phyloP scores from a whole-genome alignment of 75 land plant genomes.

The Sequoia sempervirens region DNA sequence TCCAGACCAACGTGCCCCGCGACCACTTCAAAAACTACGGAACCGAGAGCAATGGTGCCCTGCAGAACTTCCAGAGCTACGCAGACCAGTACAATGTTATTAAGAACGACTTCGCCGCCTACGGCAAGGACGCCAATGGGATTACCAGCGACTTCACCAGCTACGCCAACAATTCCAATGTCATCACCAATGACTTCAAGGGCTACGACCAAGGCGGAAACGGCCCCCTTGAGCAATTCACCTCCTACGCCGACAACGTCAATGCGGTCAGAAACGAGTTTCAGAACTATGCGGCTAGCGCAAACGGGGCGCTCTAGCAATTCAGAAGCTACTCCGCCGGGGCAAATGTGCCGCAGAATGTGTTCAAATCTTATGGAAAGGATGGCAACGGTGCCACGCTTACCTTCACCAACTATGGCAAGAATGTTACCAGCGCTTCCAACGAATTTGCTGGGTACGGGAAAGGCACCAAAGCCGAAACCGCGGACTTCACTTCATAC shows the following conservation, averaged over 20 bases:
- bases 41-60: constrained; percentile 14
- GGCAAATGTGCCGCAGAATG: constrained; percentile 43
- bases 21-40: constrained; percentile 36
- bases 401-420: constrained; percentile 43
- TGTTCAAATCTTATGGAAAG: constrained; percentile 50
- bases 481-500: not conserved
- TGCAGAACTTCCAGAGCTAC: constrained; percentile 19
- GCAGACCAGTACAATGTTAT: constrained; percentile 36
- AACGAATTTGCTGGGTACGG: not conserved
- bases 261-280: constrained; percentile 46
- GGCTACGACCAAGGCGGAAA: constrained; percentile 36
- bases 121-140: constrained; percentile 42
- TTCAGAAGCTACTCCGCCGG: constrained; percentile 43
- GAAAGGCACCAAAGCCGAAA: not conserved
- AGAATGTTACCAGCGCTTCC: not conserved
- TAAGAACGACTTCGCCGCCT: constrained; percentile 26
- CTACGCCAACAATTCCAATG: constrained; percentile 45
- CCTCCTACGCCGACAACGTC: constrained; percentile 25
- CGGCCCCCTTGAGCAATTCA: constrained; percentile 28
- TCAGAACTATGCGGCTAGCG: constrained; percentile 30
- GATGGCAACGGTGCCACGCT: constrained; percentile 14
- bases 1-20: constrained; percentile 5
- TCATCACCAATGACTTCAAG: constrained; percentile 18
- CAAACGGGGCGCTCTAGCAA: constrained; percentile 21
- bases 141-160: constrained; percentile 25